These are phyloP conservation scores for Tripterygium wilfordii DNA, from an alignment of 177 flowering plant genomes.

Conservation along the genomic window DNA sequence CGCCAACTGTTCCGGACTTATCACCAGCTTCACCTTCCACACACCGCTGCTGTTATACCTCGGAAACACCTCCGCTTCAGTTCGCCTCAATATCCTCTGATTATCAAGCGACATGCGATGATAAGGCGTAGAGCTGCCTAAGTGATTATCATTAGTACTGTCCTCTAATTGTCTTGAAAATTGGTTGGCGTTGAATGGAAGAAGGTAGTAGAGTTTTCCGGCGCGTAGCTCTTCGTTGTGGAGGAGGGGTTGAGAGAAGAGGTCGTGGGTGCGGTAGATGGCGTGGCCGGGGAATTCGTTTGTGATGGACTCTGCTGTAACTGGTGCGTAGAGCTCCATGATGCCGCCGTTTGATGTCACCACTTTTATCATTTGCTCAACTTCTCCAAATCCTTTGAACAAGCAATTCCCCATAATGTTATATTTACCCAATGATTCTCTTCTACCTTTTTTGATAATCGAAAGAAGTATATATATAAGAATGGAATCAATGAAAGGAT, in stretches of 20 bases:
- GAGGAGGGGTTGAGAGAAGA: conserved; percentile 20
- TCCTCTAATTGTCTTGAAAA: too few relatives aligned
- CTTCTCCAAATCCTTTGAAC: conserved; percentile 17
- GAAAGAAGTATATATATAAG: neutral
- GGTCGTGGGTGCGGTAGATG: conserved; percentile 22
- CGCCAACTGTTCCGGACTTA: conserved; percentile 66
- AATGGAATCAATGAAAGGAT: neutral
- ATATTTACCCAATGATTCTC: neutral
- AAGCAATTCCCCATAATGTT: conserved; percentile 29
- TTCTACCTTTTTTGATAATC: neutral
- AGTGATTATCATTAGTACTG: too few relatives aligned
- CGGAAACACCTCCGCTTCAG: conserved; percentile 20
- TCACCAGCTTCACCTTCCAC: conserved; percentile 94
- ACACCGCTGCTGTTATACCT: conserved; percentile 35
- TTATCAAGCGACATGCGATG: conserved; percentile 25
- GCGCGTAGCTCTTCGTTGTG: conserved; percentile 24
- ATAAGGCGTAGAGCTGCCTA: conserved; percentile 14
- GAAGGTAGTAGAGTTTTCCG: conserved; percentile 27
- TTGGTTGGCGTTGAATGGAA: conserved; percentile 20
- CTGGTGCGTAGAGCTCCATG: conserved; percentile 45
- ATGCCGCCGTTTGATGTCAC: conserved; percentile 31
- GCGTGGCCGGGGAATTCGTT: conserved; percentile 46
- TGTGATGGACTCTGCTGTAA: conserved; percentile 40
- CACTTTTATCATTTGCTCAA: conserved; percentile 21
- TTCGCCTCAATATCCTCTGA: conserved; percentile 7